phyloP scores from a whole-genome alignment of 179 eudicot genomes.

The Spinacia oleracea region DNA sequence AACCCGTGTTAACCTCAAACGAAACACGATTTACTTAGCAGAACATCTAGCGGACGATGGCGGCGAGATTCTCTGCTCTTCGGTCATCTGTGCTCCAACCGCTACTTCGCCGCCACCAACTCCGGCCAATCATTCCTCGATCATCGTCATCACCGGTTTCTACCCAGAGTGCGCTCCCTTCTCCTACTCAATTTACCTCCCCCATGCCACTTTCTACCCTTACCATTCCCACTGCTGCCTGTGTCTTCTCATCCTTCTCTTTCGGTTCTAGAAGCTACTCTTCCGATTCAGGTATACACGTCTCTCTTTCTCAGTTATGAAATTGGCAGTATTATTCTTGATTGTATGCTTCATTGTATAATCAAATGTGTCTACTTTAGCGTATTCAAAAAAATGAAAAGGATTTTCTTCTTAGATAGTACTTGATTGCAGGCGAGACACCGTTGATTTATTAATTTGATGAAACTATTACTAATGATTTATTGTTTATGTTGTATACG shows the following conservation, averaged over 20 bases:
- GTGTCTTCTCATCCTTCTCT: constrained; percentile 21
- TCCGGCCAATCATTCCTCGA: constrained; percentile 4
- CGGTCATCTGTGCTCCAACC: constrained; percentile 21
- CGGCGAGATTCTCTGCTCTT: constrained; percentile 15
- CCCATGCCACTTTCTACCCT: constrained; percentile 23
- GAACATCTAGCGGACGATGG: not conserved
- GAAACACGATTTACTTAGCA: no score
- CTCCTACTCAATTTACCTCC: not conserved
- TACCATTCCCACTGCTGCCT: constrained; percentile 28
- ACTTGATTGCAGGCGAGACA: no score
- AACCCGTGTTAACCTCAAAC: no score
- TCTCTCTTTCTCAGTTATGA: not conserved
- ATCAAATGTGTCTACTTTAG: no score
- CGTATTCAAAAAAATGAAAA: no score
- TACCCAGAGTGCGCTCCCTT: constrained; percentile 3
- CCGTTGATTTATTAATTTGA: no score
- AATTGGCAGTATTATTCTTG: no score
- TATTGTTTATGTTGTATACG: no score
- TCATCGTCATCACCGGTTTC: constrained; percentile 15
- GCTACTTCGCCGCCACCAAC: constrained; percentile 16
- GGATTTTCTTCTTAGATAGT: no score
- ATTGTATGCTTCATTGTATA: no score
- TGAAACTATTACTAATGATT: no score
- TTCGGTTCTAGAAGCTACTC: constrained; percentile 29
- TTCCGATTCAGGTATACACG: constrained; percentile 27